phyloP scores from a whole-genome alignment of 805 yeast genomes.

The Wickerhamiella dianesei region DNA sequence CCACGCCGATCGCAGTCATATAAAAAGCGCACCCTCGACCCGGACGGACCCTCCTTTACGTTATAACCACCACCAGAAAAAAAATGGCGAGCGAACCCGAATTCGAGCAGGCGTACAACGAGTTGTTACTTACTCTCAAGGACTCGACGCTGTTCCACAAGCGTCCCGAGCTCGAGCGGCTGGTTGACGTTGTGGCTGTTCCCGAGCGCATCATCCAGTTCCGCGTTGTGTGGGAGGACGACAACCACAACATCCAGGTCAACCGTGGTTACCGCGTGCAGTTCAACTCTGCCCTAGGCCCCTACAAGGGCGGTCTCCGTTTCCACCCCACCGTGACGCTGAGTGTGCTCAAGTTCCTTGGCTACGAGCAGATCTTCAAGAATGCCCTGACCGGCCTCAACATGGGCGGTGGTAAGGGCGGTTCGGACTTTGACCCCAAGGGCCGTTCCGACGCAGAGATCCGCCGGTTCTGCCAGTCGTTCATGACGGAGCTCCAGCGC shows the following conservation, averaged over 20 bases:
- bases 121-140: slow-evolving; percentile 73
- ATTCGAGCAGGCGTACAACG: slow-evolving; percentile 97
- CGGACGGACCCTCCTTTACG: not conserved
- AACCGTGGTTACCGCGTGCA: slow-evolving; percentile 98
- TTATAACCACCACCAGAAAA: not conserved
- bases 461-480: slow-evolving; percentile 90
- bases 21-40: not conserved
- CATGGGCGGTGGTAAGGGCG: slow-evolving; percentile 99
- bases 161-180: slow-evolving; percentile 82
- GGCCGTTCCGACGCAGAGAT: slow-evolving; percentile 86
- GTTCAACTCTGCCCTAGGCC: slow-evolving; percentile 96
- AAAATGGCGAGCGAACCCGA: slow-evolving; percentile 63
- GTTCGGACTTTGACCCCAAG: slow-evolving; percentile 95
- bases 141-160: slow-evolving; percentile 81
- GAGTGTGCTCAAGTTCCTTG: slow-evolving; percentile 88
- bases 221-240: slow-evolving; percentile 98
- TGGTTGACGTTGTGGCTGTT: slow-evolving; percentile 76
- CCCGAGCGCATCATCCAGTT: slow-evolving; percentile 95
- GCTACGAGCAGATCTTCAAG: slow-evolving; percentile 97
- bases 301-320: slow-evolving; percentile 97
- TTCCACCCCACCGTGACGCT: slow-evolving; percentile 95
- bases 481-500: slow-evolving; percentile 90
- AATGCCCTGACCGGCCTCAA: slow-evolving; percentile 92
- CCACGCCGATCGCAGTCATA: not conserved
- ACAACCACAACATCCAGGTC: slow-evolving; percentile 78